Percentiles rank a stretch among this genome's conserved stretches.
Conservation (phyloP, 2,329 filamentous ascomycete genomes). For the Verticillium klebahnii region DNA sequence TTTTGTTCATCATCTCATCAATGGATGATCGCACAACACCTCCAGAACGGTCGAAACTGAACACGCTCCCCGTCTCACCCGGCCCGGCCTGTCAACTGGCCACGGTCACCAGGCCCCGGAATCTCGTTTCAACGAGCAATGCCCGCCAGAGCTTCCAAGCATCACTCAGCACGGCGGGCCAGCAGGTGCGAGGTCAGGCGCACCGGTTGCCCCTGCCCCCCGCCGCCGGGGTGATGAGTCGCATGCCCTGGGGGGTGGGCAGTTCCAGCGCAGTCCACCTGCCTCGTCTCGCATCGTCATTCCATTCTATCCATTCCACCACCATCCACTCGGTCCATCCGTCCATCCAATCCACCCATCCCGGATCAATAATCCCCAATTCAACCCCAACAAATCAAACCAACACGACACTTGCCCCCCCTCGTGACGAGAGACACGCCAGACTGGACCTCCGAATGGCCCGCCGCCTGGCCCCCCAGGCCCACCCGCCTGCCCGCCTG, state of each 20-base stretch:
- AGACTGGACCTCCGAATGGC: not conserved
- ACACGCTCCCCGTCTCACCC: not conserved
- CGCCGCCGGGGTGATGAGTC: not conserved
- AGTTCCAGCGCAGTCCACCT: not conserved
- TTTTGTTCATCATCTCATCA: not conserved
- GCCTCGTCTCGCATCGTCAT: not conserved
- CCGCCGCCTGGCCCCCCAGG: not conserved
- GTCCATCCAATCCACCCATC: not conserved
- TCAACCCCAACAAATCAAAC: not conserved
- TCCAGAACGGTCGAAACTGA: not conserved
- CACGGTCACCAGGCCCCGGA: not conserved
- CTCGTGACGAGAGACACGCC: not conserved
- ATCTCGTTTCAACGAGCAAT: not conserved
- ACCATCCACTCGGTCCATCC: not conserved
- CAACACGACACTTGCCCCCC: not conserved
- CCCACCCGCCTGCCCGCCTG: not conserved
- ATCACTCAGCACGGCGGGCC: not conserved
- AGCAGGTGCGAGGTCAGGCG: not conserved
- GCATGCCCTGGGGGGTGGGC: not conserved
- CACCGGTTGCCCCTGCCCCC: not conserved
- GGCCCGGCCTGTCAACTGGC: not conserved
- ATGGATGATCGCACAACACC: not conserved
- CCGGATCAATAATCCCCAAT: not conserved
- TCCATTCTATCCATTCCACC: not conserved
- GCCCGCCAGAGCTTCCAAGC: not conserved